Base-by-base conservation (phyloP, 495 filamentous ascomycete genomes). In the Tuber umbilicatum region DNA sequence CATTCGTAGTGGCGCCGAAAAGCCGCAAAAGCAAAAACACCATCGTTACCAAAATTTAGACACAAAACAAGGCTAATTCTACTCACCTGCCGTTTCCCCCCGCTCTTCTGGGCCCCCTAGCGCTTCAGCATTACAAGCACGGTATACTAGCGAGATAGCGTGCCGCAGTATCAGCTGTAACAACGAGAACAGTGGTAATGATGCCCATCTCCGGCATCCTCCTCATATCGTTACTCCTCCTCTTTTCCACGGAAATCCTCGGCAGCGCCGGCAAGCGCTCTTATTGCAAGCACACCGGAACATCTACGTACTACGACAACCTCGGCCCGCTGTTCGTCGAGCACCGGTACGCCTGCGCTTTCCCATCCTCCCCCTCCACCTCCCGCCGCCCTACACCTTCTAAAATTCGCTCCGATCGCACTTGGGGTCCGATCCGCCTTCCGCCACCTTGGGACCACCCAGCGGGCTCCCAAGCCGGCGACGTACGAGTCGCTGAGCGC, bases 301-400 rank as follows among this genome's bases (percentile, higher is more conserved):
- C 74, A n/a, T 31, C 78, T 37, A 80, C 77, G 17, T 82, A 82
- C 74, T 1, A 68, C 27, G 74, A 80, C 45, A 9, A 17, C 37
- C 82, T 40, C 27, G 77, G 74, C 39, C 80, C 80, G 21, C 19
- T 82, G n/a, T 82, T 82, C 69, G 17, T 38, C 38, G 80, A 82
- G 73, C 72, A 82, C 40, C 71, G 71, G 47, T 82, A 82, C 50
- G 2, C 71, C 64, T 82, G 80, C 73, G 87, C 73, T 50, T 76
- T 79, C 76, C 85, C 84, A 72, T 80, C 86, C 86, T 69, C 86
- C 85, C 75, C 83, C 82, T 74, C 86, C 86, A n/a, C 70, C 41
- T 31, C 74, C 42, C 5, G 14, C 42, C 0, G 55, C 77, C 35
- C 16, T 43, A 55, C 41, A 39, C 45, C 47, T 14, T 10, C 50